phyloP scores from a whole-genome alignment of 352 stramenopile genomes.

The Globisporangium nagaii region DNA sequence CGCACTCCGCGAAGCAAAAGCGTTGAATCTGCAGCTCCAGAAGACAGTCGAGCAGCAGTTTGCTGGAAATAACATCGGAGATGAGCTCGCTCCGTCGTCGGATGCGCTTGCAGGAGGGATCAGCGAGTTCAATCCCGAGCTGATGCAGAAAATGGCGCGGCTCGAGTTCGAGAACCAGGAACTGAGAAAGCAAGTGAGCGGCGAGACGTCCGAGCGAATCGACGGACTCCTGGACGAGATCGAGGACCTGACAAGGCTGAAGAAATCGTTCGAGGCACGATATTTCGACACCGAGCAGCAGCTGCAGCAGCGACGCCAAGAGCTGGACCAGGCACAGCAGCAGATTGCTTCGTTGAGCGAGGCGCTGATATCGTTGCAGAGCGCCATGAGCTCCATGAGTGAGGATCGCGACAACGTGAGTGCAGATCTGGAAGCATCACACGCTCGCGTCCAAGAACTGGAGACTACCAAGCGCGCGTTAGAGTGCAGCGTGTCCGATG shows the following conservation, averaged over 20 bases:
- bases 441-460: too few relatives aligned
- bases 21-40: constrained; percentile 50
- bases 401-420: background rate
- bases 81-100: background rate
- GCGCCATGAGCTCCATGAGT: background rate
- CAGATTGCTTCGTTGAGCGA: background rate
- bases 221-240: constrained; percentile 52
- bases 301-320: constrained; percentile 2
- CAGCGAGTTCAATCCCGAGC: constrained; percentile 59
- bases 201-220: constrained; percentile 47
- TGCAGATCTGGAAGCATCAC: background rate
- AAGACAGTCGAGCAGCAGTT: constrained; percentile 21
- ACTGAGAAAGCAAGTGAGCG: constrained; percentile 43
- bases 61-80: background rate
- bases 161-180: constrained; percentile 56
- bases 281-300: constrained; percentile 49
- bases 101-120: constrained; percentile 24
- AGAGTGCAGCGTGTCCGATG: too few relatives aligned
- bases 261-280: constrained; percentile 62
- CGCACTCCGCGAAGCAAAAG: constrained; percentile 31
- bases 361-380: background rate
- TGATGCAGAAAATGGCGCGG: constrained; percentile 55
- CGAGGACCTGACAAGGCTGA: constrained; percentile 51
- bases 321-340: constrained; percentile 7
- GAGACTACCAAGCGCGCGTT: too few relatives aligned